Conservation (phyloP, 331 rosid genomes). For the Prunus yedoensis region DNA sequence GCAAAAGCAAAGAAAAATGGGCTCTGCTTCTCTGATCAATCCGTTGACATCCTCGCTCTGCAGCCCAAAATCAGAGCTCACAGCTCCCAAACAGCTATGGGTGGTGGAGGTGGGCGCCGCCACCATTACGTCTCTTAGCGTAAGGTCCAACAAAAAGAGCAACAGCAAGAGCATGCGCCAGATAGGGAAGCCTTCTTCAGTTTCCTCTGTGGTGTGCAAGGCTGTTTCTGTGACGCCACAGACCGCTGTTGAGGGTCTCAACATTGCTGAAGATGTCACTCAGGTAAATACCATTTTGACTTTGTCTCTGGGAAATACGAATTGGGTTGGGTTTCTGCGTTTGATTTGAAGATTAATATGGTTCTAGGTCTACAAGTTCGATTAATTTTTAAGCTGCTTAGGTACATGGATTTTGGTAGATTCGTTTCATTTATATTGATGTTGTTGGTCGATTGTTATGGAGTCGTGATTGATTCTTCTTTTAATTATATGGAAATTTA, state of each 20-base stretch:
- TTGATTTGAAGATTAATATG: not conserved
- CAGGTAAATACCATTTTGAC: slow-evolving; percentile 43
- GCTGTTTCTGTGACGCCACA: slow-evolving; percentile 59
- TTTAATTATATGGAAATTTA: not conserved
- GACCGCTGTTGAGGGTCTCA: slow-evolving; percentile 73
- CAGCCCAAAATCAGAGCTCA: slow-evolving; percentile 33
- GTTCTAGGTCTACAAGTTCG: not conserved
- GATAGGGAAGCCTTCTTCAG: slow-evolving; percentile 15
- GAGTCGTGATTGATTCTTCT: not conserved
- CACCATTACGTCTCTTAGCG: slow-evolving; percentile 8
- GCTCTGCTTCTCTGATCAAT: slow-evolving; percentile 52
- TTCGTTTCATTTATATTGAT: not conserved
- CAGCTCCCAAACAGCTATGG: slow-evolving; percentile 24
- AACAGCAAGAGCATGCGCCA: slow-evolving; percentile 10
- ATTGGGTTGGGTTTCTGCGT: slow-evolving; percentile 3
- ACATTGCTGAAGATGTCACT: slow-evolving; percentile 88
- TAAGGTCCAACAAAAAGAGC: slow-evolving; percentile 5
- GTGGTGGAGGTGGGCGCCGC: not conserved
- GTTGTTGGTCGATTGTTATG: not conserved
- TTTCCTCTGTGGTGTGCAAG: slow-evolving; percentile 54
- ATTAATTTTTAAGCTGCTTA: not conserved
- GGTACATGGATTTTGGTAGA: not conserved
- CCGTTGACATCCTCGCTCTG: slow-evolving; percentile 40
- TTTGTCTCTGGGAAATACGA: not conserved
- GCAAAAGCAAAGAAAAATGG: slow-evolving; percentile 33